Evolutionary conservation across 108 stramenopile species (phyloP).

Genomic region (Cyclotella sp.): DNA sequence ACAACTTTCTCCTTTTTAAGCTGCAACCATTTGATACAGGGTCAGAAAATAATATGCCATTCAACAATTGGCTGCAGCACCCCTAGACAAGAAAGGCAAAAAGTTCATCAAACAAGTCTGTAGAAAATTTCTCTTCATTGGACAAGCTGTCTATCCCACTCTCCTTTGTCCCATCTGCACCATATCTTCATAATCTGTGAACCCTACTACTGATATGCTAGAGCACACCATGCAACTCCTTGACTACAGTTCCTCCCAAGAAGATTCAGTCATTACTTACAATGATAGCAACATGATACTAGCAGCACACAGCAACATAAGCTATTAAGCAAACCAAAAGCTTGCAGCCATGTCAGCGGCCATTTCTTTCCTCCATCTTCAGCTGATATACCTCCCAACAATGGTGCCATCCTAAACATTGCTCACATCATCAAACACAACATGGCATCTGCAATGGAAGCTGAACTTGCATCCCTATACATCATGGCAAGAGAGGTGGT

Average conservation of each 20-base stretch:
- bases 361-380: slow-evolving; percentile 15
- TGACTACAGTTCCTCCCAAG: slow-evolving; percentile 51
- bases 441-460: neutral
- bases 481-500: neutral
- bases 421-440: no score
- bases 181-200: slow-evolving; percentile 26
- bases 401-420: no score
- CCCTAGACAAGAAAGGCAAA: slow-evolving; percentile 13
- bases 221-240: slow-evolving; percentile 31
- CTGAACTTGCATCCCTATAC: neutral
- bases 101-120: no score
- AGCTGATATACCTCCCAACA: neutral
- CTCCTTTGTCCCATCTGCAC: slow-evolving; percentile 2
- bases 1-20: slow-evolving; percentile 39
- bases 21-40: slow-evolving; percentile 38
- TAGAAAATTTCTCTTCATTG: slow-evolving; percentile 48
- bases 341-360: slow-evolving; percentile 46
- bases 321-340: slow-evolving; percentile 40
- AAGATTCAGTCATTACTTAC: slow-evolving; percentile 41
- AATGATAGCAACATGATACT: slow-evolving; percentile 31
- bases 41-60: slow-evolving; percentile 30
- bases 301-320: slow-evolving; percentile 38
- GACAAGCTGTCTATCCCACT: slow-evolving; percentile 45
- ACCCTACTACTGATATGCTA: slow-evolving; percentile 10
- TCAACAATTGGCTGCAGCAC: slow-evolving; percentile 16